Conservation (phyloP, 2,329 filamentous ascomycete genomes). For the Zarea fungicola region DNA sequence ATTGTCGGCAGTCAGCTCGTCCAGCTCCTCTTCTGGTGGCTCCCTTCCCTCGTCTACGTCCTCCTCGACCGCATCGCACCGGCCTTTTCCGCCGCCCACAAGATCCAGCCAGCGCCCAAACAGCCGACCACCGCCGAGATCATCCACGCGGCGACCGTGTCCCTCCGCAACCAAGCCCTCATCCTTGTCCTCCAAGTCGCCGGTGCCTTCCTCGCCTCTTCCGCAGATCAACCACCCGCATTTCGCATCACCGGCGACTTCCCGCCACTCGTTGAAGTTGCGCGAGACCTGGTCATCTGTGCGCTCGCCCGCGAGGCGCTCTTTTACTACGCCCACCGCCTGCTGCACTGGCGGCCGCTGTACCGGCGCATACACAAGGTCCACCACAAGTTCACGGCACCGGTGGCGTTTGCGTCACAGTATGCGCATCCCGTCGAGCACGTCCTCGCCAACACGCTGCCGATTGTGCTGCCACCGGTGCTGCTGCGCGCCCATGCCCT, state of each 20-base stretch:
- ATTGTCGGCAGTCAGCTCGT: slow-evolving; percentile 34
- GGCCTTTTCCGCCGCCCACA: slow-evolving; percentile 44
- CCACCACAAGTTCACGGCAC: slow-evolving; percentile 52
- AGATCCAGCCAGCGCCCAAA: slow-evolving; percentile 47
- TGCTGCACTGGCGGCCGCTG: slow-evolving; percentile 43
- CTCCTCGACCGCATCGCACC: slow-evolving; percentile 40
- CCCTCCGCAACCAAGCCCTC: slow-evolving; percentile 43
- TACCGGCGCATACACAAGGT: slow-evolving; percentile 50
- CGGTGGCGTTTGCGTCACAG: slow-evolving; percentile 49
- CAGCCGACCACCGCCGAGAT: slow-evolving; percentile 44
- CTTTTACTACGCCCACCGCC: slow-evolving; percentile 53
- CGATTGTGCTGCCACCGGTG: slow-evolving; percentile 44
- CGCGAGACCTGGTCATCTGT: slow-evolving; percentile 36
- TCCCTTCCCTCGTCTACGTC: slow-evolving; percentile 37
- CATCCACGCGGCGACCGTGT: slow-evolving; percentile 36
- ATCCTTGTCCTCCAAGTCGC: slow-evolving; percentile 28
- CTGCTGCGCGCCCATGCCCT: slow-evolving; percentile 43
- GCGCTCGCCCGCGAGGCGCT: slow-evolving; percentile 41
- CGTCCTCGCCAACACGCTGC: slow-evolving; percentile 47
- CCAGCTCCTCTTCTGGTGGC: slow-evolving; percentile 42
- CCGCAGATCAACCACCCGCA: slow-evolving; percentile 21
- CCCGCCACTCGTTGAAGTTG: slow-evolving; percentile 31
- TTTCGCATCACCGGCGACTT: slow-evolving; percentile 35
- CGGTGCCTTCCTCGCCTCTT: slow-evolving; percentile 15
- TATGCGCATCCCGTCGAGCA: slow-evolving; percentile 55